Conservation (phyloP, 495 filamentous ascomycete species). For the Glonium stellatum region DNA sequence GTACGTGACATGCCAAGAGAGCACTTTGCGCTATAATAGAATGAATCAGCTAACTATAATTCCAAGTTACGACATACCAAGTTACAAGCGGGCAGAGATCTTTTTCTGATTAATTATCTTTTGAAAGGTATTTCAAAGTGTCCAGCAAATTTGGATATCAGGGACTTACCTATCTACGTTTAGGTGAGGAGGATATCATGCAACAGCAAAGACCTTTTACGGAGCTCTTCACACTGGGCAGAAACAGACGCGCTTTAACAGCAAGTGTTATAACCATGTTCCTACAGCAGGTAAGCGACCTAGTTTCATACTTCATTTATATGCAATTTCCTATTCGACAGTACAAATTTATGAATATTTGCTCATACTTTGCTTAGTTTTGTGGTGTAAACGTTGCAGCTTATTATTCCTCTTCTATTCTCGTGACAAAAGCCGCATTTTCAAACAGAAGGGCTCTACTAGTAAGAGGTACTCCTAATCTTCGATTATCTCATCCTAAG, state of each 20-base stretch:
- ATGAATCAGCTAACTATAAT: not conserved
- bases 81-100: conserved; percentile 4
- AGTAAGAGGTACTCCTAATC: not conserved
- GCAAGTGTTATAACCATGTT: conserved; percentile 8
- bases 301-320: too few relatives aligned
- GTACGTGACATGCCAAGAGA: not conserved
- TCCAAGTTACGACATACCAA: conserved; percentile 6
- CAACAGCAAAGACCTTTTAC: not conserved
- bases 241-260: conserved; percentile 5
- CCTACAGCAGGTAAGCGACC: conserved; percentile 4
- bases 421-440: conserved; percentile 8
- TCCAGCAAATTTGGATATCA: too few relatives aligned
- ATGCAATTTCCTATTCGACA: too few relatives aligned
- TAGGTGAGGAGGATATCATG: conserved; percentile 4
- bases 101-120: conserved; percentile 9
- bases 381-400: conserved; percentile 21
- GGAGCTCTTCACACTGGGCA: conserved; percentile 3
- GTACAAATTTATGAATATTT: too few relatives aligned
- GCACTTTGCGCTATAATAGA: too few relatives aligned
- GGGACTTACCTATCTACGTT: too few relatives aligned
- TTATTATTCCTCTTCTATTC: conserved; percentile 14
- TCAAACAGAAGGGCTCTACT: conserved; percentile 9
- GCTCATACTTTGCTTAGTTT: conserved; percentile 1
- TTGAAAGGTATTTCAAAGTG: not conserved
- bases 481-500: not conserved